phyloP scores from a whole-genome alignment of 352 stramenopile species.

The Phytopythium boreale region DNA sequence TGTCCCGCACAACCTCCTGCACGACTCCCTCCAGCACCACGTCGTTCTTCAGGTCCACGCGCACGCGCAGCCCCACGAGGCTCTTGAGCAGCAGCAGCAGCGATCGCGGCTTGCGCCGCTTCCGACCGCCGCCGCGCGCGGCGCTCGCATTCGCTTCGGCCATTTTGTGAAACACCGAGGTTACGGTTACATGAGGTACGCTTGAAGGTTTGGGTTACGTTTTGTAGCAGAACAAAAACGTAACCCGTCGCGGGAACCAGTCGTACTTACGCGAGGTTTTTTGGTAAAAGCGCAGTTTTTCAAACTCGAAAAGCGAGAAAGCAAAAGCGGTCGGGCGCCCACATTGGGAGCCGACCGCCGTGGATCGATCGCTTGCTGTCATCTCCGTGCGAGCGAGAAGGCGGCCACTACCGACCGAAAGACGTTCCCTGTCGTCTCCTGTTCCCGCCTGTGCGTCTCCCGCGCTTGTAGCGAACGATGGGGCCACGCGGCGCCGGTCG shows the following conservation, averaged over 20 bases:
- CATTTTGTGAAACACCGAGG: not conserved
- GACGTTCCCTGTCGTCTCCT: not conserved
- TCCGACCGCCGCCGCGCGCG: not conserved
- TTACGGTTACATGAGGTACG: too few species aligned
- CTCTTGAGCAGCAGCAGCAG: conserved; percentile 83
- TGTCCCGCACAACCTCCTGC: conserved; percentile 81
- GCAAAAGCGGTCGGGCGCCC: too few species aligned
- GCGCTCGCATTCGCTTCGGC: not conserved
- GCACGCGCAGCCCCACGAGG: conserved; percentile 74
- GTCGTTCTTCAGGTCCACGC: conserved; percentile 85
- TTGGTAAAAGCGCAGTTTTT: not conserved
- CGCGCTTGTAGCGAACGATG: conserved; percentile 26
- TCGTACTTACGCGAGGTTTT: conserved; percentile 32
- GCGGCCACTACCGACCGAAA: not conserved
- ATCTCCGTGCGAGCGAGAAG: not conserved
- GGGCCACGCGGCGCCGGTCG: conserved; percentile 69
- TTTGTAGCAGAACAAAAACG: too few species aligned
- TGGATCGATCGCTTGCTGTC: not conserved
- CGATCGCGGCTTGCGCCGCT: conserved; percentile 44
- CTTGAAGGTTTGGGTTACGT: too few species aligned
- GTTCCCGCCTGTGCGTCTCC: not conserved
- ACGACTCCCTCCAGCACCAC: conserved; percentile 72
- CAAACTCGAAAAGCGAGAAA: not conserved
- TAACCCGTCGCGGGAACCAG: conserved; percentile 5
- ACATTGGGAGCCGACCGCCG: not conserved